Conservation (phyloP, 176 grass and related monocot genomes). For the Juncus inflexus region DNA sequence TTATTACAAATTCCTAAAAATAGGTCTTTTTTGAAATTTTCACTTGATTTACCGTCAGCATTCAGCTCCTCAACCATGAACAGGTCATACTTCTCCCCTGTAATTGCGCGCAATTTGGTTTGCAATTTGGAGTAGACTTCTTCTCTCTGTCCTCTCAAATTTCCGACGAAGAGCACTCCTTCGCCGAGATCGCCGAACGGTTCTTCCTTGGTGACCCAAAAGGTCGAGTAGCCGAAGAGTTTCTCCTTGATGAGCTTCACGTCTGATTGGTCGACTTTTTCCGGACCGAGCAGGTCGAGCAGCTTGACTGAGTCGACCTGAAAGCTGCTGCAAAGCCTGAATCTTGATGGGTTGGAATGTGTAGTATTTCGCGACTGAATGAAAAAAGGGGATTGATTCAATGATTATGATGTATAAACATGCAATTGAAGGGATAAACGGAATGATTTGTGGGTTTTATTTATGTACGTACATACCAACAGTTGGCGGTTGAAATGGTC, state of each 20-base stretch:
- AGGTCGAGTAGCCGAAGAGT: slow-evolving; percentile 95
- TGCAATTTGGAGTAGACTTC: slow-evolving; percentile 87
- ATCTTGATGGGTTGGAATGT: no score
- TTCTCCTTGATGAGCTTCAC: slow-evolving; percentile 91
- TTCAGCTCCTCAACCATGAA: slow-evolving; percentile 98
- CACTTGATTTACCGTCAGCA: slow-evolving; percentile 39
- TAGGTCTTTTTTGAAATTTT: no score
- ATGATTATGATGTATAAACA: no score
- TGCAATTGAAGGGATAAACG: no score
- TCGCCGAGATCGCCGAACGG: slow-evolving; percentile 92
- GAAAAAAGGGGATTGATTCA: no score
- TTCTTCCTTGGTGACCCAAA: slow-evolving; percentile 98
- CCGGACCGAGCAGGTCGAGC: slow-evolving; percentile 82
- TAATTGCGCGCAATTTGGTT: slow-evolving; percentile 57
- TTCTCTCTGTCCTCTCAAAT: slow-evolving; percentile 78
- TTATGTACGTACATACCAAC: no score
- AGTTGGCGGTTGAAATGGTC: no score
- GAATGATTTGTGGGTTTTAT: no score
- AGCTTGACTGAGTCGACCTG: slow-evolving; percentile 88
- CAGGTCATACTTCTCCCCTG: slow-evolving; percentile 82
- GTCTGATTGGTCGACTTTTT: slow-evolving; percentile 88
- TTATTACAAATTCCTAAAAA: no score
- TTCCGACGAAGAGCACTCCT: slow-evolving; percentile 91
- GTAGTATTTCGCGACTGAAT: no score
- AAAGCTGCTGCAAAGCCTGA: slow-evolving; percentile 36